A percentile compares a stretch with the other conserved stretches of the same genome.
Conservation (phyloP, 805 yeast species). For the Blastobotrys attinorum region DNA sequence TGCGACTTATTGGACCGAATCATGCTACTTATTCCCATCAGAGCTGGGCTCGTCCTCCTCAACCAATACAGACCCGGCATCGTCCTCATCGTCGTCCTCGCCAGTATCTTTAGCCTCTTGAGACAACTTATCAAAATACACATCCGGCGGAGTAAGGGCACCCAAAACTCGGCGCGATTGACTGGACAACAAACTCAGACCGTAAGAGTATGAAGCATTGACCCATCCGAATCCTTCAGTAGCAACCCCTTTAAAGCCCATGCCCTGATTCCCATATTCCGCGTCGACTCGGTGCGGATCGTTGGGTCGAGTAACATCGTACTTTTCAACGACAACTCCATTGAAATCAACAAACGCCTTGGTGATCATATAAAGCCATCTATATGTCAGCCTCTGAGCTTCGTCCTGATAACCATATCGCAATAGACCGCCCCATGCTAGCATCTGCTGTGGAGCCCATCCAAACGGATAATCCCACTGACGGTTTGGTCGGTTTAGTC, state of each 20-base stretch:
- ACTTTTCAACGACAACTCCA: slow-evolving; percentile 93
- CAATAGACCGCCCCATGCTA: slow-evolving; percentile 82
- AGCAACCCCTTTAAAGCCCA: slow-evolving; percentile 86
- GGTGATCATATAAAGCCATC: slow-evolving; percentile 89
- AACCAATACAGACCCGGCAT: background rate
- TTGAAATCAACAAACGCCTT: slow-evolving; percentile 85
- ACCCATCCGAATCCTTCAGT: slow-evolving; percentile 99
- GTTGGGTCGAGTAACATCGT: slow-evolving; percentile 74
- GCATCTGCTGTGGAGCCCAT: slow-evolving; percentile 97
- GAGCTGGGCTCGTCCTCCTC: too few relatives aligned
- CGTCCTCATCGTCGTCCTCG: background rate
- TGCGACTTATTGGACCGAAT: too few relatives aligned
- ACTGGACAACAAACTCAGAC: slow-evolving; percentile 55
- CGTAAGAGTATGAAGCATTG: slow-evolving; percentile 74
- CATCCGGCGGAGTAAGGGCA: slow-evolving; percentile 63
- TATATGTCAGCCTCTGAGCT: slow-evolving; percentile 64
- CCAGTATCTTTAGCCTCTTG: background rate
- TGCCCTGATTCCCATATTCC: slow-evolving; percentile 95
- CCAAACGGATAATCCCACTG: slow-evolving; percentile 99
- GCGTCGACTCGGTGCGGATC: slow-evolving; percentile 92
- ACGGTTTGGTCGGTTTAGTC: slow-evolving; percentile 68
- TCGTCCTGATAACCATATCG: slow-evolving; percentile 62
- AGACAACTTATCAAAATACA: slow-evolving; percentile 36
- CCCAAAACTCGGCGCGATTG: slow-evolving; percentile 74
- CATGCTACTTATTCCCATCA: too few relatives aligned